phyloP scores from a whole-genome alignment of 257 asterid species.

The Primulina huaijiensis region DNA sequence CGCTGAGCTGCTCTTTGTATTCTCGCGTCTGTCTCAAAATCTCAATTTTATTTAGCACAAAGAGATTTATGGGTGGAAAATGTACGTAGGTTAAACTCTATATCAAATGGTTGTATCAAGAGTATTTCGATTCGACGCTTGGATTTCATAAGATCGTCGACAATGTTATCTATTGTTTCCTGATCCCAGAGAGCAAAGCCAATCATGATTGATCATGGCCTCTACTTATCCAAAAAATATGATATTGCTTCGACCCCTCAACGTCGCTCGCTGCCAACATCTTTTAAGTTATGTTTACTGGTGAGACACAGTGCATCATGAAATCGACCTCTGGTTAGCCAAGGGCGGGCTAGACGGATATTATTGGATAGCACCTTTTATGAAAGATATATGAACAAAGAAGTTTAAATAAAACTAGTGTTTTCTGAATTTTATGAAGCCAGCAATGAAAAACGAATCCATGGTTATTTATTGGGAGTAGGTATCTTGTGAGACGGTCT shows the following conservation, averaged over 20 bases:
- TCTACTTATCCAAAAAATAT: slow-evolving; percentile 83
- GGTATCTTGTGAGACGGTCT: too few relatives aligned
- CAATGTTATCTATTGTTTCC: slow-evolving; percentile 32
- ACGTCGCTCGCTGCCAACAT: slow-evolving; percentile 85
- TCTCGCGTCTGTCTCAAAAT: slow-evolving; percentile 76
- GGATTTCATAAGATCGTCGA: slow-evolving; percentile 5
- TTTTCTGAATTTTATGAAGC: too few relatives aligned
- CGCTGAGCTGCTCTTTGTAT: slow-evolving; percentile 86
- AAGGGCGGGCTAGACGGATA: too few relatives aligned
- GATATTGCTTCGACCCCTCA: slow-evolving; percentile 84
- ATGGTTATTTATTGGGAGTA: too few relatives aligned
- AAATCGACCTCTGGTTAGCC: too few relatives aligned
- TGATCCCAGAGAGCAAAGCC: slow-evolving; percentile 97
- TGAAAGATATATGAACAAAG: too few relatives aligned
- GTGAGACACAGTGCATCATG: slow-evolving; percentile 29
- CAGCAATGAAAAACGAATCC: too few relatives aligned
- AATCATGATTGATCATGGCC: slow-evolving; percentile 89
- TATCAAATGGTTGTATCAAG: background rate
- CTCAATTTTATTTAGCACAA: slow-evolving; percentile 87
- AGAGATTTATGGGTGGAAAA: slow-evolving; percentile 87
- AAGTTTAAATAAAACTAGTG: too few relatives aligned
- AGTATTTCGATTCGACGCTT: background rate
- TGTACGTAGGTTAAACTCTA: slow-evolving; percentile 49
- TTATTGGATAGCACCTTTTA: too few relatives aligned
- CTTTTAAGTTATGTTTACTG: slow-evolving; percentile 86